phyloP scores from a whole-genome alignment of 257 asterid genomes.

The Capsicum rhomboideum region DNA sequence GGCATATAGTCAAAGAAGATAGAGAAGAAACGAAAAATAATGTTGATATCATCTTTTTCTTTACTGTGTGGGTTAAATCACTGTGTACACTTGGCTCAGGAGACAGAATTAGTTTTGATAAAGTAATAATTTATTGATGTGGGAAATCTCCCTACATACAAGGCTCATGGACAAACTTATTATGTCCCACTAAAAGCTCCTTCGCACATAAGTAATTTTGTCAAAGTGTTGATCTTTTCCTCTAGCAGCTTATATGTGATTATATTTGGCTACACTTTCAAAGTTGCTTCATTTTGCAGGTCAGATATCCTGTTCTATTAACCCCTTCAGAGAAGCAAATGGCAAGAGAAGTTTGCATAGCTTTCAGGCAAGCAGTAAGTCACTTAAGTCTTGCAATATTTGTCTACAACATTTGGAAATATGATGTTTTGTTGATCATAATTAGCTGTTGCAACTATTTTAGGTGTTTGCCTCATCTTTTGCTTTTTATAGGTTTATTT shows the following conservation, averaged over 20 bases:
- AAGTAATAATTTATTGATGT: background rate
- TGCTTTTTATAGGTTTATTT: background rate
- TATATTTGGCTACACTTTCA: background rate
- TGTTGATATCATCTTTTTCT: background rate
- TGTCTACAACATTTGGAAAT: background rate
- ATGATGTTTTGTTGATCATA: background rate
- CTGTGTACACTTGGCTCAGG: background rate
- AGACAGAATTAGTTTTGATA: background rate
- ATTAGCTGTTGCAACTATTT: background rate
- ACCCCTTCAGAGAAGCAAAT: constrained; percentile 94
- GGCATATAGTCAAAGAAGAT: background rate
- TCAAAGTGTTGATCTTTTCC: background rate
- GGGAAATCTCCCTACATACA: background rate
- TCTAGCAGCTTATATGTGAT: background rate
- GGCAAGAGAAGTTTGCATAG: constrained; percentile 95
- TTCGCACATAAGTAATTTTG: background rate
- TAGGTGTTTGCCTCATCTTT: background rate
- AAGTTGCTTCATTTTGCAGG: constrained; percentile 37
- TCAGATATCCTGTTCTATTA: constrained; percentile 92
- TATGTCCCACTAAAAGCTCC: background rate
- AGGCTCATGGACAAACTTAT: background rate
- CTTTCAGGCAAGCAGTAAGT: constrained; percentile 96
- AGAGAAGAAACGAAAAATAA: background rate
- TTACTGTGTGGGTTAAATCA: background rate
- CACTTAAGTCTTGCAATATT: background rate